These are phyloP conservation scores for Alternaria panax DNA, from an alignment of 2,329 filamentous ascomycete genomes.

Conservation along the genomic window DNA sequence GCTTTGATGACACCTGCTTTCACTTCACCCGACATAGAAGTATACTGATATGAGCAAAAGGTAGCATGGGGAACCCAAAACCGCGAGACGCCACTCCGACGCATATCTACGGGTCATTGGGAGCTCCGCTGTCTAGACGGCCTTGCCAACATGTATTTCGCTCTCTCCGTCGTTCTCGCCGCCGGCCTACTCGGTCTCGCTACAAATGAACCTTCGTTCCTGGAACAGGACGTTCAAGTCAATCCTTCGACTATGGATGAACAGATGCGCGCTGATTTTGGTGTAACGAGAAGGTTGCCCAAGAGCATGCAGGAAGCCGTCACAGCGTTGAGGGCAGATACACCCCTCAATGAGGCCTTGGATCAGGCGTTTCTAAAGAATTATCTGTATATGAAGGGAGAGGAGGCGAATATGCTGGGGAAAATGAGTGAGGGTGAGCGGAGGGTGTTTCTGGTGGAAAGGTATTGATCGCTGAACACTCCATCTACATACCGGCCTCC, in stretches of 20 bases:
- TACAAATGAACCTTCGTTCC: conserved; percentile 52
- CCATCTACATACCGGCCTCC: background rate
- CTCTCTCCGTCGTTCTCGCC: conserved; percentile 66
- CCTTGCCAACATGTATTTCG: conserved; percentile 79
- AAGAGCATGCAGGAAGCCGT: conserved; percentile 63
- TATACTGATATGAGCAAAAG: conserved; percentile 60
- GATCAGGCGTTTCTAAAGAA: conserved; percentile 61
- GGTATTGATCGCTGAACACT: conserved; percentile 59
- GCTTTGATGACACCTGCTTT: background rate
- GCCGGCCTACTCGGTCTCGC: conserved; percentile 66
- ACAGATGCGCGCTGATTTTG: conserved; percentile 58
- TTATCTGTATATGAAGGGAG: conserved; percentile 66
- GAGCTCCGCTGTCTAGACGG: conserved; percentile 82
- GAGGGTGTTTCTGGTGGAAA: conserved; percentile 68
- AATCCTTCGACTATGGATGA: conserved; percentile 36
- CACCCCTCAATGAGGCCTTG: conserved; percentile 56
- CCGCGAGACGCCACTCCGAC: conserved; percentile 75
- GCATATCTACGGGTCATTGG: conserved; percentile 73
- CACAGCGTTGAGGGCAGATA: conserved; percentile 58
- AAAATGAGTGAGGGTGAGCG: conserved; percentile 59
- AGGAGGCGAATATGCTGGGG: conserved; percentile 62
- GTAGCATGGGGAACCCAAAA: conserved; percentile 84
- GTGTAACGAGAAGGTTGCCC: conserved; percentile 65
- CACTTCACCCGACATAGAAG: background rate
- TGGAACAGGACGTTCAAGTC: conserved; percentile 63